Evolutionary conservation across 768 basidiomycete species (phyloP), one percentile per base, ranked within the genome.

Genomic region (Postia placenta): DNA sequence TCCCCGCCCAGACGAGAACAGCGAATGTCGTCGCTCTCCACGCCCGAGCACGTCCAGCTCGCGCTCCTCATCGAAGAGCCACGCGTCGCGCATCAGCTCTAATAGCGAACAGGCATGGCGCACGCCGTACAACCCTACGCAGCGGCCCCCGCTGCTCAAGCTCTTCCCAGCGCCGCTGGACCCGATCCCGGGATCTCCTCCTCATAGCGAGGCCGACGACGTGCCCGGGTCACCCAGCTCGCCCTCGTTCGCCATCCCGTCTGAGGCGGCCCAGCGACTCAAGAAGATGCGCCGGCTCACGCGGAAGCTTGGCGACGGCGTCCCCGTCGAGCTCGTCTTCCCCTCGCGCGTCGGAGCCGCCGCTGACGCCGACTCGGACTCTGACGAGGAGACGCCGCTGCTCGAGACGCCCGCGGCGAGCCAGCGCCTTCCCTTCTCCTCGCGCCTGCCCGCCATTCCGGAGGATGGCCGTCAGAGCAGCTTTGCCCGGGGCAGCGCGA

Each of bases 221-320:
- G 45, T 50, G 4, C 50, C 52, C 11, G 37, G 35, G n/a, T 25
- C 40, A 25, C 28, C 45, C 24, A 41, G 23, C 24, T 22, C 50
- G 25, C 69, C 70, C 4, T 57, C 61, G 1, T 73, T 76, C 60
- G 56, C 56, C 20, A 69, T 78, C 33, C 68, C 74, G 1, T 72
- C 76, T 5, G 56, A 71, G 3, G 67, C 63, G 17, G 59, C 63
- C 38, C 42, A 71, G 14, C 73, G 80, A 20, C 72, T 76, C 41
- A 66, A 69, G 55, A 87, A 85, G 63, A 78, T 87, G 72, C 81
- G 83, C 42, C 70, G 78, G 26, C 67, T 87, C 43, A 71, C 78
- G 45, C 76, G 73, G 57, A 80, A 67, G 55, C 72, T 87, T 2
- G 85, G 85, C 0, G 72, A 83, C 17, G 78, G 74, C 23, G 78